Percentiles rank a stretch among this genome's conserved stretches.
phyloP scores from a whole-genome alignment of 768 basidiomycete species.

The Agaricus sinodeliciosus region DNA sequence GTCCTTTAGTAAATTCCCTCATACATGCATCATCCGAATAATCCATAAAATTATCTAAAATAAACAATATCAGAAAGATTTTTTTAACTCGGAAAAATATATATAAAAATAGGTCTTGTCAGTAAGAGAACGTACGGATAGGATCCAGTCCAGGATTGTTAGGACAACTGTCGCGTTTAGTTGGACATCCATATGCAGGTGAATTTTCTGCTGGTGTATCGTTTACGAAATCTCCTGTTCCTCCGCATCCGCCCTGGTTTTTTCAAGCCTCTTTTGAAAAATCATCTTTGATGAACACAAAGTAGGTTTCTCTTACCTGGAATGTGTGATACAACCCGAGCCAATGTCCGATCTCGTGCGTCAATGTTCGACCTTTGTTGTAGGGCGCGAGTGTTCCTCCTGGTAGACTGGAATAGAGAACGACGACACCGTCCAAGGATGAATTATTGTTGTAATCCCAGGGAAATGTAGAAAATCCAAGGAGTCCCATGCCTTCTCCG shows the following conservation, averaged over 20 bases:
- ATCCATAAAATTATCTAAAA: constrained; percentile 27
- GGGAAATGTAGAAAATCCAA: constrained; percentile 33
- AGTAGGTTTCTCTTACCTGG: constrained; percentile 25
- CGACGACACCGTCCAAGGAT: constrained; percentile 30
- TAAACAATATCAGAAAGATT: not conserved
- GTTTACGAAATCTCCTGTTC: constrained; percentile 27
- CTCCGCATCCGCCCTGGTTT: constrained; percentile 28
- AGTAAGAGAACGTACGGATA: constrained; percentile 17
- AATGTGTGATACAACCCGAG: constrained; percentile 52
- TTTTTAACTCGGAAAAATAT: not conserved
- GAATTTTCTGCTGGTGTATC: constrained; percentile 30
- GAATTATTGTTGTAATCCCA: constrained; percentile 19
- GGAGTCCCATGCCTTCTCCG: constrained; percentile 17
- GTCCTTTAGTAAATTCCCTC: constrained; percentile 26
- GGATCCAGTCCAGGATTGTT: constrained; percentile 28
- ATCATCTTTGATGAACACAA: not conserved
- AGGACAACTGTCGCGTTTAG: constrained; percentile 22
- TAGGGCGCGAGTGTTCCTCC: constrained; percentile 28
- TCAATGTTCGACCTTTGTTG: constrained; percentile 40
- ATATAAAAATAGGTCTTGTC: not conserved
- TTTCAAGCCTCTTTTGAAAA: constrained; percentile 7
- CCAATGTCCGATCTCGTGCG: constrained; percentile 54
- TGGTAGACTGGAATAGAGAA: constrained; percentile 25
- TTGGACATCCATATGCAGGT: constrained; percentile 25
- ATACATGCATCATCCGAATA: constrained; percentile 29